Base-by-base conservation (phyloP, 1,284 basidiomycete species). In the Mycena citricolor region DNA sequence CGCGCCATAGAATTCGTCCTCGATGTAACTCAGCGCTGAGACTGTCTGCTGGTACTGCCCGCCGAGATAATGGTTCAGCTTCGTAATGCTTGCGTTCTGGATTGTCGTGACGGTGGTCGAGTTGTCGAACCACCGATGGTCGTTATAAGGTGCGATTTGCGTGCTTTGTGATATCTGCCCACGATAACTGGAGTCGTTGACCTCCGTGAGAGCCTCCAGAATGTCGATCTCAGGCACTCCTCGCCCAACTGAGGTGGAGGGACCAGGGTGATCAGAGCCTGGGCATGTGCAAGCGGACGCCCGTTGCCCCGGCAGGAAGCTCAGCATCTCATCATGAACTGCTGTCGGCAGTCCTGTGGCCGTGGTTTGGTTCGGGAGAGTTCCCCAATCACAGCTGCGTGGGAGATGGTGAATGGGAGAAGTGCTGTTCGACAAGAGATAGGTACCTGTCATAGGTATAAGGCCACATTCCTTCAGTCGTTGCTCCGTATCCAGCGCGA, bases 221-320 rank as follows among this genome's bases (percentile, higher is more conserved):
- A 92, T 74, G 66, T 93, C 89, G 52, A 94, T 89, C 67, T 94
- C 91, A 0, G 91, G 91, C 0, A 88, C 88, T 5, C 82, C 76
- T 42, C 92, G 78, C n/a, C 91, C 93, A 11, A 80, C 77, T 42
- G 74, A 85, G 11, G 77, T 74, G 13, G 81, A 61, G 12, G 92
- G 92, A 1, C 92, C 92, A 1, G 92, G 92, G 58, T 95, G 92
- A 33, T 83, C 79, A 37, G 84, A 80, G 16, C 77, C 77, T 1
- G 81, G 69, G 60, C 92, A 95, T 4, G 91, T 92, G 65, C 92
- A 95, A 1, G 86, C 75, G 3, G 89, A 91, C 16, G 84, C 63
- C 22, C 79, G 73, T 57, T 86, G 85, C 1, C 92, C 92, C 2
- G 89, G 88, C 21, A 92, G 77, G 58, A 72, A 86, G 33, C 84